A percentile compares a stretch with the other conserved stretches of the same genome.
phyloP scores from a whole-genome alignment of 495 filamentous ascomycete species.

The Tuber aestivum region DNA sequence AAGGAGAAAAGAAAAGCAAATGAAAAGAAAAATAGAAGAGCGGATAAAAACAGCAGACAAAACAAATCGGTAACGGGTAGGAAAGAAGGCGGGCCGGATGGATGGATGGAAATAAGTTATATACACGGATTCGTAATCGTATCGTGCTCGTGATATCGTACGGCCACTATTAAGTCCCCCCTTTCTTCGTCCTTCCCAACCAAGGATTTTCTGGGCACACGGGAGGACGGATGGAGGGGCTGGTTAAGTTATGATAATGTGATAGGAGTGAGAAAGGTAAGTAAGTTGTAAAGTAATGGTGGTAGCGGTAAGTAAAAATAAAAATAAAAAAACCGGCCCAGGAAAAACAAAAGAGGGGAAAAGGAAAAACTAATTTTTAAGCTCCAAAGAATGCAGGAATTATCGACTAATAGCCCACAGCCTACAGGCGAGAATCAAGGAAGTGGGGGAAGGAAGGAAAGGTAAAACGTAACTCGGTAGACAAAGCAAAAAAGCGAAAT shows the following conservation, averaged over 20 bases:
- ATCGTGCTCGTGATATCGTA: background rate
- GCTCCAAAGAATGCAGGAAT: background rate
- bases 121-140: conserved; percentile 1
- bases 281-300: background rate
- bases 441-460: background rate
- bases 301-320: background rate
- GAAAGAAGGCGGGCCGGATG: background rate
- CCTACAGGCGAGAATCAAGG: conserved; percentile 2
- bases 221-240: background rate
- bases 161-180: background rate
- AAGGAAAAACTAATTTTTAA: background rate
- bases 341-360: background rate
- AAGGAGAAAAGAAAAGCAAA: background rate
- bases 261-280: background rate
- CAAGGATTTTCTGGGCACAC: background rate
- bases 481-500: conserved; percentile 2
- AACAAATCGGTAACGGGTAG: background rate
- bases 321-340: background rate
- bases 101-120: background rate
- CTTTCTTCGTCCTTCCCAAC: background rate
- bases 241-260: background rate
- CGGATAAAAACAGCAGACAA: background rate
- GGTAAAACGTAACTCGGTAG: conserved; percentile 7
- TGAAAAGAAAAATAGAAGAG: background rate
- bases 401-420: conserved; percentile 1